Evolutionary conservation across 2,329 filamentous ascomycete genomes (phyloP), one percentile per base, ranked within the genome.

Genomic region (Xylaria sp.): DNA sequence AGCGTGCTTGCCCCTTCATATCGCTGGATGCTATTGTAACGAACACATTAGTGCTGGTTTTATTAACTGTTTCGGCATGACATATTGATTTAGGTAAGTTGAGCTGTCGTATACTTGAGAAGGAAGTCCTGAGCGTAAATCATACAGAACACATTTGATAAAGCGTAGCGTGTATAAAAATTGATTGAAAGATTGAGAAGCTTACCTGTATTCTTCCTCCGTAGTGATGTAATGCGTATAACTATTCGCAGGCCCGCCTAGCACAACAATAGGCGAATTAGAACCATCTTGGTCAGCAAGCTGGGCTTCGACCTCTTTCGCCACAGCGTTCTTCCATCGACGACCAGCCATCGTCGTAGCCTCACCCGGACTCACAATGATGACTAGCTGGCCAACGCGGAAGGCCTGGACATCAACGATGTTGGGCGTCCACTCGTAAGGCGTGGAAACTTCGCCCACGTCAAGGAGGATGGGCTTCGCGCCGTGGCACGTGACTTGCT

Each of bases 1-100:
- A 97, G 85, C 0, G 94, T 97, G 3, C 91, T 94, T 0, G 93
- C 94, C 41, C 94, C 94, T 81, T 97, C 94, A 78, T 97, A 97
- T 39, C 94, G 90, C 80, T 97, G 94, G 57, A 94, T 86, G 15
- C 82, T 81, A 77, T 62, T 83, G 76, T 68, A 78, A 72, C 30
- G n/a, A 4, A 70, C 23, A 67, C 5, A 73, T 79, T 59, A 70
- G 28, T 73, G 68, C n/a, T 48, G 2, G 20, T 12, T n/a, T 28
- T 41, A 10, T 18, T 56, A 34, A 60, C 8, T 36, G 34, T 5
- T 13, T 63, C 56, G 43, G 45, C 50, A 8, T 36, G 36, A 48
- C 9, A 34, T 18, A n/a, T 15, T 3, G 1, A 43, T 48, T 5
- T 28, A 23, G 25, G 36, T 13, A 23, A 20, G 32, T 9, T 4